Evolutionary conservation across 2,329 filamentous ascomycete species (phyloP).

Genomic region (Triangularia verruculosa): DNA sequence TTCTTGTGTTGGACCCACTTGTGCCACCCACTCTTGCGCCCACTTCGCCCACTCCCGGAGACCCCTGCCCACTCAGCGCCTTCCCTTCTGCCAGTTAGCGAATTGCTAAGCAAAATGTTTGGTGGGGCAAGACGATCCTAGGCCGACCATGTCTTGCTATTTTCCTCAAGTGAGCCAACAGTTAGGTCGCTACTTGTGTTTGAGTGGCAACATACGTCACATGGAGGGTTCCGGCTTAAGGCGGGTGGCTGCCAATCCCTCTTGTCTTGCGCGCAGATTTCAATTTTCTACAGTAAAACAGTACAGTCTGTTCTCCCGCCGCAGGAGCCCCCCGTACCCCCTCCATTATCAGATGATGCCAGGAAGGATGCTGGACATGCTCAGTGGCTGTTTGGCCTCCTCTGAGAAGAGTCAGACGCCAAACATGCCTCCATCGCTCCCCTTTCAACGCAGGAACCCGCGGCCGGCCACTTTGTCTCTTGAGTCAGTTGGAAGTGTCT

Average conservation of each 20-base stretch:
- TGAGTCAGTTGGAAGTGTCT: neutral
- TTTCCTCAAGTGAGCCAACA: neutral
- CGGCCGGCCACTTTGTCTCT: neutral
- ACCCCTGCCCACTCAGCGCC: neutral
- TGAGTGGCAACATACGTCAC: slow-evolving; percentile 9
- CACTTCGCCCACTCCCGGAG: neutral
- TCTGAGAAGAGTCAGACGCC: neutral
- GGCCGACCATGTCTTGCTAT: neutral
- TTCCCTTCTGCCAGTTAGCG: slow-evolving; percentile 3
- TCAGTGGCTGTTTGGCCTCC: neutral
- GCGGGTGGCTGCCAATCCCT: neutral
- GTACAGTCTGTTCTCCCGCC: neutral
- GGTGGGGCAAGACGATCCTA: slow-evolving; percentile 1
- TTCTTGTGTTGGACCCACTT: slow-evolving; percentile 24
- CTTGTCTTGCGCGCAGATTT: neutral
- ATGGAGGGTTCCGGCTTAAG: neutral
- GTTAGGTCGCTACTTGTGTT: neutral
- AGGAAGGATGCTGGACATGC: neutral
- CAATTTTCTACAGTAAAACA: neutral
- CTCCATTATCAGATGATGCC: neutral
- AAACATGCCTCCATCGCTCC: neutral
- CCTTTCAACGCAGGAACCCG: slow-evolving; percentile 1
- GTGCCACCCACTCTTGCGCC: neutral
- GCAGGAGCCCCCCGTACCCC: too few species aligned
- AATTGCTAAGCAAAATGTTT: slow-evolving; percentile 10